Conservation (phyloP, 768 basidiomycete genomes). For the Russula ochroleuca region DNA sequence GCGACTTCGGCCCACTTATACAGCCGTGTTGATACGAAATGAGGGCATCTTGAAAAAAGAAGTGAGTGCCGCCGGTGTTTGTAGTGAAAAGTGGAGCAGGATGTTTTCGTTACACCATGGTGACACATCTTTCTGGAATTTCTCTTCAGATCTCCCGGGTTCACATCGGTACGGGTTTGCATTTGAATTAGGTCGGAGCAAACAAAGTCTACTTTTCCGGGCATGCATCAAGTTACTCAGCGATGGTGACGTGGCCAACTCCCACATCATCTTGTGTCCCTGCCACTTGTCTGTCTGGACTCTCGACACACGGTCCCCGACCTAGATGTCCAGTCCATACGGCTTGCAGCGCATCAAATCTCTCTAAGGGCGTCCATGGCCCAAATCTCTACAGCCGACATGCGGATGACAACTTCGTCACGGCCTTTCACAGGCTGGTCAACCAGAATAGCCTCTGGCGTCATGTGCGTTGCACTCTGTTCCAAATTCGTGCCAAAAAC, state of each 20-base stretch:
- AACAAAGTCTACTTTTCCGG: background rate
- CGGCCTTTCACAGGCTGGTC: no score
- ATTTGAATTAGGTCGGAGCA: background rate
- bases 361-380: background rate
- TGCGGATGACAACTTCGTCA: background rate
- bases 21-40: background rate
- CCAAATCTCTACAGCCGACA: no score
- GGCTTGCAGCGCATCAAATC: background rate
- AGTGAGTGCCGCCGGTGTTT: background rate
- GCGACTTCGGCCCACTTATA: background rate
- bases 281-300: background rate
- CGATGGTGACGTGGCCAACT: background rate
- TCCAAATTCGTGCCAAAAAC: background rate
- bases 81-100: conserved; percentile 10
- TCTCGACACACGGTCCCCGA: no score
- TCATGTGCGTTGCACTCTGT: background rate
- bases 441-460: background rate
- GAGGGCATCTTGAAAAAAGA: background rate
- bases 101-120: background rate
- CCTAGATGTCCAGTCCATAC: background rate
- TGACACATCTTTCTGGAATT: conserved; percentile 6
- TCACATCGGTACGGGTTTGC: conserved; percentile 17
- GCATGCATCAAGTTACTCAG: background rate
- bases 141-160: conserved; percentile 7
- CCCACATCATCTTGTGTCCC: conserved; percentile 4